Evolutionary conservation across 768 basidiomycete species (phyloP).

Genomic region (Leccinum fibrillosum): DNA sequence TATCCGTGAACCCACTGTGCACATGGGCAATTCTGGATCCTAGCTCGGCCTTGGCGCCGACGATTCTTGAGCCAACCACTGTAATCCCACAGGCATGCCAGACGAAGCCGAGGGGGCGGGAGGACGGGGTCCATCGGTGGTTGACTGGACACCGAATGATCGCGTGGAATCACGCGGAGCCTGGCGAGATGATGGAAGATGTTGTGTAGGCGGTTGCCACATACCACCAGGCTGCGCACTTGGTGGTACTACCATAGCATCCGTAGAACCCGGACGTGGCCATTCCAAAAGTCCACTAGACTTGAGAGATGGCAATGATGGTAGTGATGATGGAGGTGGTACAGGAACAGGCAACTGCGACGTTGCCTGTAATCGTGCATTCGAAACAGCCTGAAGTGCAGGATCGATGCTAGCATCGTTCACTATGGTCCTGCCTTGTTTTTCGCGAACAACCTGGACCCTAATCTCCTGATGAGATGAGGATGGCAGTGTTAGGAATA

Average conservation of each 20-base stretch:
- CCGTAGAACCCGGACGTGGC: slow-evolving; percentile 43
- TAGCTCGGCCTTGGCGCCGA: slow-evolving; percentile 30
- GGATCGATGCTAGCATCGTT: slow-evolving; percentile 32
- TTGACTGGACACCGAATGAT: slow-evolving; percentile 11
- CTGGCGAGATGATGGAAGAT: slow-evolving; percentile 19
- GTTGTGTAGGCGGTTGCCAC: slow-evolving; percentile 26
- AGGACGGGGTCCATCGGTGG: slow-evolving; percentile 16
- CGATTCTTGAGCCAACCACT: slow-evolving; percentile 67
- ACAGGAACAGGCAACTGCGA: slow-evolving; percentile 9
- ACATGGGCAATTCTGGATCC: not conserved
- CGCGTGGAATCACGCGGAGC: slow-evolving; percentile 18
- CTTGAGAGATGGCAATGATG: slow-evolving; percentile 68
- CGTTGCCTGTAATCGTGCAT: slow-evolving; percentile 17
- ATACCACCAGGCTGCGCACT: slow-evolving; percentile 7
- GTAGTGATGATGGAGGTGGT: slow-evolving; percentile 31
- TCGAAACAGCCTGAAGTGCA: slow-evolving; percentile 25
- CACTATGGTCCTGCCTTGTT: slow-evolving; percentile 23
- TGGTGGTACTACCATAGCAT: slow-evolving; percentile 15
- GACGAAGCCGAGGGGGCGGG: slow-evolving; percentile 17
- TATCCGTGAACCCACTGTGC: not conserved
- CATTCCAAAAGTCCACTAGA: slow-evolving; percentile 67
- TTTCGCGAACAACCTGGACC: slow-evolving; percentile 20
- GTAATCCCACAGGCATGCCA: slow-evolving; percentile 64
- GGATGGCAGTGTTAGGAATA: slow-evolving; percentile 25
- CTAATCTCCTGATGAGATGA: slow-evolving; percentile 19